Base-by-base conservation (phyloP, 768 basidiomycete genomes). In the Pholiota microspora region DNA sequence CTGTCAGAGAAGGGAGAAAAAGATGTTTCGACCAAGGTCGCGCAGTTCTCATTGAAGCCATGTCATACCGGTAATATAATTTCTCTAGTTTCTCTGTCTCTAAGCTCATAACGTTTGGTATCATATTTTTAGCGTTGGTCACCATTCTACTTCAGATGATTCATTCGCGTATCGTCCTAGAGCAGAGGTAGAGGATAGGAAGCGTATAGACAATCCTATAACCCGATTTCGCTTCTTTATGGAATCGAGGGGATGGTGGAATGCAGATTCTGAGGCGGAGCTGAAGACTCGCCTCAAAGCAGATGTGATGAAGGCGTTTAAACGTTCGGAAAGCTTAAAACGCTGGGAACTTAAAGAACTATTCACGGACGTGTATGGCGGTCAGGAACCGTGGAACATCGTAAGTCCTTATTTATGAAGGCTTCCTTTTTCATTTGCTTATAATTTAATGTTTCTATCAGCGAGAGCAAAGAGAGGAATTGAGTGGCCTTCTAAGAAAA, bases 81-180 rank as follows among this genome's bases (percentile, higher is more conserved):
- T 42, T 4, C 21, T 42, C 31, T 34, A 45, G 13, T 7, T 18
- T 38, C 35, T 31, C 12, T 3, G 16, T 27, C 45, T 48, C 27
- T 29, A 21, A 46, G 36, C 31, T 51, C 42, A 35, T 49, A 49
- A 46, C 53, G 31, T 47, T 51, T 34, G 25, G 29, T 36, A 28
- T 29, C n/a, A 18, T 53, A 54, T 45, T 59, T 44, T 42, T 65
- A 89, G 89, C 24, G 87, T 97, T 10, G 89, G 94, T n/a, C 94
- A 98, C 66, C 93, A 95, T 67, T 93, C 91, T 15, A 95, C 92
- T 0, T 96, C 94, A 8, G 95, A 98, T 63, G 94, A 98, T 69
- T 95, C 93, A 4, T 95, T 91, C 63, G 94, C 94, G 18, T 98
- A 98, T 68, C 85, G 94, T 35, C 80, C 90, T 1, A 82, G 90